Conservation (phyloP, 495 filamentous ascomycete genomes). For the Hyaloscypha hepaticicola region DNA sequence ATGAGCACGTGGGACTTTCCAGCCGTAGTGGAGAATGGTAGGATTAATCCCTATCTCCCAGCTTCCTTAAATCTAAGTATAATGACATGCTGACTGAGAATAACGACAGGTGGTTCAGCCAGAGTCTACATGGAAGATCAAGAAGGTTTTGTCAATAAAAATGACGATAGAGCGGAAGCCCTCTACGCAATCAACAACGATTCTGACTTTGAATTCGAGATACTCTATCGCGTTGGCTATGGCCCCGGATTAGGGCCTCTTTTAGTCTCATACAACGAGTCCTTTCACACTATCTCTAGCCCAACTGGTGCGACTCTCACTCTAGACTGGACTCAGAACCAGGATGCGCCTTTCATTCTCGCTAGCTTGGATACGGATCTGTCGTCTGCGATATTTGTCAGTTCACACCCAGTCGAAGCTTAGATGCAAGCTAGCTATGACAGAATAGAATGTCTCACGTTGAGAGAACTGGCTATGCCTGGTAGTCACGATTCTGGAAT, state of each 20-base stretch:
- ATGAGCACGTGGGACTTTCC: slow-evolving; percentile 3
- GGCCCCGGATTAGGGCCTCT: neutral
- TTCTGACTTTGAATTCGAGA: neutral
- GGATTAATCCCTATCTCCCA: neutral
- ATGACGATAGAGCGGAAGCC: neutral
- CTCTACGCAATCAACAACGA: slow-evolving; percentile 5
- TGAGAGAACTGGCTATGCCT: neutral
- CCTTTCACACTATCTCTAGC: neutral
- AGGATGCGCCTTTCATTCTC: neutral
- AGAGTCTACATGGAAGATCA: slow-evolving; percentile 1
- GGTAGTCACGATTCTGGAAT: slow-evolving; percentile 2
- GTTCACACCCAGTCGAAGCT: neutral
- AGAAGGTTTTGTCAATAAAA: neutral
- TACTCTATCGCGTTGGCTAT: neutral
- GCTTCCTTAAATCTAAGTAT: neutral
- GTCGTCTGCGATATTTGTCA: neutral
- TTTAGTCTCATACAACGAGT: neutral
- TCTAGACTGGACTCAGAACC: neutral
- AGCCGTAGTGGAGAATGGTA: neutral
- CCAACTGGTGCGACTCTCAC: neutral
- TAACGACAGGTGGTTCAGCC: neutral
- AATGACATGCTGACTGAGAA: neutral
- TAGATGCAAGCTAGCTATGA: slow-evolving; percentile 3
- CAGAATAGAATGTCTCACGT: neutral
- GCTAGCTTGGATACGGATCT: neutral